A percentile compares a stretch with the other conserved stretches of the same genome.
Evolutionary conservation across 495 filamentous ascomycete species (phyloP).

Genomic region (Penicillium ochrochloron): DNA sequence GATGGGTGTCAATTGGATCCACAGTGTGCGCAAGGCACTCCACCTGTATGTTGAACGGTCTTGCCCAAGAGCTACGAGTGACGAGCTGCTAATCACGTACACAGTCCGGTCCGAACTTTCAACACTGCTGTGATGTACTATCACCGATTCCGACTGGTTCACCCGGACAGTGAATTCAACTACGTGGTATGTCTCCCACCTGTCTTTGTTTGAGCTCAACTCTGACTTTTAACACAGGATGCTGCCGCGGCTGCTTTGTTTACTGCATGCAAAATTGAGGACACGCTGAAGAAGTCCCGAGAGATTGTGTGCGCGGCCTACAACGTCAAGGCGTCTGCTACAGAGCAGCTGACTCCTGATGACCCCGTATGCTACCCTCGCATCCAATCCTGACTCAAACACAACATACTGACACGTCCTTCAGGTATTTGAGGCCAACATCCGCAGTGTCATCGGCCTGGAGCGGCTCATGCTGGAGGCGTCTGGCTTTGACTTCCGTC

Average conservation of each 20-base stretch:
- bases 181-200: slow-evolving; percentile 46
- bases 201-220: background rate
- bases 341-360: slow-evolving; percentile 80
- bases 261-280: slow-evolving; percentile 94
- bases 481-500: slow-evolving; percentile 92
- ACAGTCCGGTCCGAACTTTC: slow-evolving; percentile 78
- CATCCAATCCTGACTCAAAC: no score
- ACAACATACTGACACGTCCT: slow-evolving; percentile 7
- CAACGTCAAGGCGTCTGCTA: slow-evolving; percentile 73
- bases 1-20: slow-evolving; percentile 80
- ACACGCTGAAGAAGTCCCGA: slow-evolving; percentile 93
- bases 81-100: slow-evolving; percentile 16
- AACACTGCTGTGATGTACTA: slow-evolving; percentile 85
- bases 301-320: slow-evolving; percentile 91
- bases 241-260: slow-evolving; percentile 87
- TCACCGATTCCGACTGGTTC: slow-evolving; percentile 83
- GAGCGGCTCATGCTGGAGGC: slow-evolving; percentile 95
- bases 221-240: slow-evolving; percentile 56
- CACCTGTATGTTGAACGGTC: slow-evolving; percentile 59
- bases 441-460: slow-evolving; percentile 80
- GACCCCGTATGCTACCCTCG: slow-evolving; percentile 61
- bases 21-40: slow-evolving; percentile 71
- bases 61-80: slow-evolving; percentile 4
- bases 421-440: slow-evolving; percentile 76
- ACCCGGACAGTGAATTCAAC: slow-evolving; percentile 73